These are phyloP conservation scores for Globisporangium spinosum DNA, from an alignment of 352 stramenopile species.

Conservation along the genomic window DNA sequence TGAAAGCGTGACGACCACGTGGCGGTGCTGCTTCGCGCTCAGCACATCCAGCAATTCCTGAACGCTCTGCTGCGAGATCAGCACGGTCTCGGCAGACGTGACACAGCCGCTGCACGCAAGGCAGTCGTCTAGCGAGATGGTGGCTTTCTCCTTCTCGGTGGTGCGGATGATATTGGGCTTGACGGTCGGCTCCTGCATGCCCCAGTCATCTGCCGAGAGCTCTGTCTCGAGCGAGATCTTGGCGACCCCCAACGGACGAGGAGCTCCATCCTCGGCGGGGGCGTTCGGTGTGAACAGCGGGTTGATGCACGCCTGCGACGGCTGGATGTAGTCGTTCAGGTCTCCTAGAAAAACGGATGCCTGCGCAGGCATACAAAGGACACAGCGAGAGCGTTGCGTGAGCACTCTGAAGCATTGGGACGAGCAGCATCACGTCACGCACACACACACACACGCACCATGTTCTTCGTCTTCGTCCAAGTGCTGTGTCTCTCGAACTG, in stretches of 20 bases:
- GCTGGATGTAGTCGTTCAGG: constrained; percentile 93
- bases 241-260: constrained; percentile 30
- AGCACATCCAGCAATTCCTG: constrained; percentile 83
- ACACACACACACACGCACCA: too few species aligned
- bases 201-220: constrained; percentile 56
- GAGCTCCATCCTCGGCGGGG: constrained; percentile 8
- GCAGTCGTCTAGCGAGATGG: constrained; percentile 95
- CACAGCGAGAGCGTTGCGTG: background rate
- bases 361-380: constrained; percentile 19
- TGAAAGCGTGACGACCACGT: constrained; percentile 86
- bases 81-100: constrained; percentile 97
- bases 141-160: constrained; percentile 78
- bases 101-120: constrained; percentile 96
- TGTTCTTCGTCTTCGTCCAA: too few species aligned
- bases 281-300: constrained; percentile 82
- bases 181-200: constrained; percentile 27
- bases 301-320: constrained; percentile 93
- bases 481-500: too few species aligned
- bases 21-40: constrained; percentile 36
- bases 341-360: constrained; percentile 92
- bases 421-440: too few species aligned
- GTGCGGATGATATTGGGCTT: constrained; percentile 80
- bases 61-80: constrained; percentile 95
- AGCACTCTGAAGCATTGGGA: background rate
- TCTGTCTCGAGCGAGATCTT: constrained; percentile 82